A percentile compares a stretch with the other conserved stretches of the same genome.
Conservation (phyloP, 2,329 filamentous ascomycete genomes). For the Trichoderma sp. region DNA sequence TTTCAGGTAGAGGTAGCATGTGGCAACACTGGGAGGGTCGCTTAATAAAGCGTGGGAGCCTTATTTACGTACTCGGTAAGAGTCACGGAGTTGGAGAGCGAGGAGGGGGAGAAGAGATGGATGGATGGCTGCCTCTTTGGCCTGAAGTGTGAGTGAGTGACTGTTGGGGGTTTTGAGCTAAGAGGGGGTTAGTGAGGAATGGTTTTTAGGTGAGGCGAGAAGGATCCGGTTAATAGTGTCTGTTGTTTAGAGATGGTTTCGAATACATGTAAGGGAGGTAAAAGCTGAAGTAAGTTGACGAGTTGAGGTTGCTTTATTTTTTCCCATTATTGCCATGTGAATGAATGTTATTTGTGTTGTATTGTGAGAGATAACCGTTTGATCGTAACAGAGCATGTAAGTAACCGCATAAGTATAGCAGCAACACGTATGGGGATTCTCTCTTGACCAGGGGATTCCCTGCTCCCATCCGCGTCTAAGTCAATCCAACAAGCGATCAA, state of each 20-base stretch:
- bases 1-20: neutral
- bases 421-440: neutral
- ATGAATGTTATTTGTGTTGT: neutral
- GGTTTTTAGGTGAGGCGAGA: neutral
- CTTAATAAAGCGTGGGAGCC: neutral
- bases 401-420: neutral
- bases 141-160: neutral
- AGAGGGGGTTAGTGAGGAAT: neutral
- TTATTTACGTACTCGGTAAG: neutral
- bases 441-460: neutral
- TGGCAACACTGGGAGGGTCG: neutral
- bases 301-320: neutral
- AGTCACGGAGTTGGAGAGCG: neutral
- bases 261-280: neutral
- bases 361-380: neutral
- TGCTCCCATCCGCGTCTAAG: neutral
- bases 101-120: neutral
- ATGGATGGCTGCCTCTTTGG: neutral
- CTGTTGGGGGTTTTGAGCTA: neutral
- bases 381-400: neutral
- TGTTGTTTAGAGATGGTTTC: neutral
- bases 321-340: too few relatives aligned
- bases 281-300: neutral
- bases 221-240: neutral
- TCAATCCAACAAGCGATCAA: neutral